Evolutionary conservation across 176 grass and related monocot species (phyloP).

Genomic region (Thinopyrum elongatum): DNA sequence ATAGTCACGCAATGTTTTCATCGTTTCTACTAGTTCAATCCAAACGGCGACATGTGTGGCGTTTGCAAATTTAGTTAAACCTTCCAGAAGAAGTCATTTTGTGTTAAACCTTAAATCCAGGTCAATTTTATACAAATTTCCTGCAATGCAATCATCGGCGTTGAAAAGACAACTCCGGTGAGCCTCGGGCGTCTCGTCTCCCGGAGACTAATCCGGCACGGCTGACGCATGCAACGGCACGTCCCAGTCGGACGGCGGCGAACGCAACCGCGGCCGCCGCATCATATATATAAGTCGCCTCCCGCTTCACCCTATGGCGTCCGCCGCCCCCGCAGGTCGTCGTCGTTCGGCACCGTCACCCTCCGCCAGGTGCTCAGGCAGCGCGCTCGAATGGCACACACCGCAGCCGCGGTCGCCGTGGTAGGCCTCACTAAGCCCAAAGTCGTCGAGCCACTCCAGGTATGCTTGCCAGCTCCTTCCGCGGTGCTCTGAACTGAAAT

Average conservation of each 20-base stretch:
- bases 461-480: neutral
- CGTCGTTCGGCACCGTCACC: neutral
- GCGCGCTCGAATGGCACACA: conserved; percentile 58
- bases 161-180: neutral
- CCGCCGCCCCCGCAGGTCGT: conserved; percentile 10
- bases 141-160: neutral
- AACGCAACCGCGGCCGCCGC: conserved; percentile 14
- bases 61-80: no score
- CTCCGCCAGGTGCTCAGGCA: neutral
- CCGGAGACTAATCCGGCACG: conserved; percentile 26
- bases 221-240: conserved; percentile 28
- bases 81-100: no score
- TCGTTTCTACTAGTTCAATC: no score
- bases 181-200: neutral
- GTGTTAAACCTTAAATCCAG: no score
- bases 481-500: conserved; percentile 11
- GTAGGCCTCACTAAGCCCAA: conserved; percentile 76
- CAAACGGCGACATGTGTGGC: no score
- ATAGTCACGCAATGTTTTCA: no score
- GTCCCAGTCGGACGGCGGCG: conserved; percentile 28
- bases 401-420: conserved; percentile 29
- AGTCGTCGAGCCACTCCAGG: conserved; percentile 65
- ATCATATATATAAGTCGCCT: conserved; percentile 38
- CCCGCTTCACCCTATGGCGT: conserved; percentile 2
- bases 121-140: no score